These are phyloP conservation scores for Clonostachys rosea DNA, from an alignment of 2,329 filamentous ascomycete species.

Conservation along the genomic window DNA sequence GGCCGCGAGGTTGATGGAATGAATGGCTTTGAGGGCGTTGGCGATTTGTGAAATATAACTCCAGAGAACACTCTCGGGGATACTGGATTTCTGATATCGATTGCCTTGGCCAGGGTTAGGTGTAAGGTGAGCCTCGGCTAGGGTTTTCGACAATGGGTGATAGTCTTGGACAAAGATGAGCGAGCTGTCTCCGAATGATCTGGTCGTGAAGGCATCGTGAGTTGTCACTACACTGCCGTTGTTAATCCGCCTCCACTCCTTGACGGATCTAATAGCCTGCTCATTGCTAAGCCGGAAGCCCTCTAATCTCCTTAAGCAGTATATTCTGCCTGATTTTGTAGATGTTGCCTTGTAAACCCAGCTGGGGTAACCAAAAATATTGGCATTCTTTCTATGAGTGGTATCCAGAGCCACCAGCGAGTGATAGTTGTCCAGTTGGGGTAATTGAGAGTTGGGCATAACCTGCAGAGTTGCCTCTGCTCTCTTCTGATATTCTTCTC, in stretches of 20 bases:
- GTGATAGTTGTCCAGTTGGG: constrained; percentile 83
- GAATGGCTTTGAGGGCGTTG: constrained; percentile 82
- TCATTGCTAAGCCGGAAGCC: constrained; percentile 87
- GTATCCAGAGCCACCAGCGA: constrained; percentile 87
- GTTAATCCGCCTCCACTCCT: constrained; percentile 82
- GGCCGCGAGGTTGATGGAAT: constrained; percentile 75
- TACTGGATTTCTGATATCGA: constrained; percentile 38
- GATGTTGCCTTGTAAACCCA: constrained; percentile 96
- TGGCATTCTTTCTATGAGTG: constrained; percentile 70
- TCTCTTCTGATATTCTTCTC: constrained; percentile 87
- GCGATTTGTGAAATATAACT: constrained; percentile 88
- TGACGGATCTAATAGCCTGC: constrained; percentile 78
- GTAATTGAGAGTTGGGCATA: constrained; percentile 72
- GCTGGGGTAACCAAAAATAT: constrained; percentile 80
- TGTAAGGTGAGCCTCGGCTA: constrained; percentile 70
- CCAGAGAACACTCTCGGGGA: constrained; percentile 79
- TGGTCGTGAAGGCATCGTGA: constrained; percentile 88
- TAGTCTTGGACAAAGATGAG: constrained; percentile 93
- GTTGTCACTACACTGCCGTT: constrained; percentile 81
- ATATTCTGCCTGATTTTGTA: constrained; percentile 82
- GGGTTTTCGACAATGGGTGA: constrained; percentile 83
- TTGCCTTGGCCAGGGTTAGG: constrained; percentile 27
- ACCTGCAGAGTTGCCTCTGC: constrained; percentile 80
- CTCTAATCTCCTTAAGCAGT: constrained; percentile 82
- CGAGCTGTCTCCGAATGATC: constrained; percentile 91